Percentiles rank a stretch among this genome's conserved stretches.
These are phyloP conservation scores for Pichia insulana DNA, from an alignment of 805 yeast genomes.

Conservation along the genomic window DNA sequence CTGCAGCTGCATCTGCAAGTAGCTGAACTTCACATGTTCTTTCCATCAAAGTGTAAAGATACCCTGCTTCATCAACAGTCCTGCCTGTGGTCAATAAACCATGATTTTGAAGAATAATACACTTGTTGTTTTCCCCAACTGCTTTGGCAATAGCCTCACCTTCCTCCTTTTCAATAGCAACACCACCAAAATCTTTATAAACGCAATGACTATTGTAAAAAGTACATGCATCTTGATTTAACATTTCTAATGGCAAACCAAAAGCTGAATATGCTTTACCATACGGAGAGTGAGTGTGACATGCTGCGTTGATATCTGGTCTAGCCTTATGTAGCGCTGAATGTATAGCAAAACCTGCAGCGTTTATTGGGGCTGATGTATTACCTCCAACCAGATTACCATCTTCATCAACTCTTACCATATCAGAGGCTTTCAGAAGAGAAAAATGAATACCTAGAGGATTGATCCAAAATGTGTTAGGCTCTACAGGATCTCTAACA, in stretches of 20 bases:
- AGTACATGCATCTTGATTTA: conserved; percentile 68
- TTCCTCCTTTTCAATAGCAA: conserved; percentile 59
- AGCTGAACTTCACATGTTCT: conserved; percentile 58
- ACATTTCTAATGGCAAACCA: conserved; percentile 64
- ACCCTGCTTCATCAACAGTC: conserved; percentile 71
- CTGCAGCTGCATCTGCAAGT: conserved; percentile 44
- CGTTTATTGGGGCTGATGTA: conserved; percentile 39
- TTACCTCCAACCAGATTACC: conserved; percentile 57
- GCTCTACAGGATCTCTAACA: conserved; percentile 73
- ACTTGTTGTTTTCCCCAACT: conserved; percentile 47
- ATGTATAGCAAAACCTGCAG: conserved; percentile 66
- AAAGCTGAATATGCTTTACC: conserved; percentile 62
- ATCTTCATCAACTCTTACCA: conserved; percentile 55
- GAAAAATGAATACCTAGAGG: conserved; percentile 77
- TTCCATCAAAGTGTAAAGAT: conserved; percentile 55
- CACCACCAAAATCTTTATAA: conserved; percentile 67
- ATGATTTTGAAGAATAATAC: conserved; percentile 57
- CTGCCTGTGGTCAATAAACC: conserved; percentile 63
- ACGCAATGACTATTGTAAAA: conserved; percentile 62
- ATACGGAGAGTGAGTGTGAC: conserved; percentile 58
- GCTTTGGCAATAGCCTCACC: conserved; percentile 55
- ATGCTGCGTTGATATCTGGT: conserved; percentile 65
- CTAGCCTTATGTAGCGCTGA: conserved; percentile 59
- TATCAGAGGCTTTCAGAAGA: conserved; percentile 47
- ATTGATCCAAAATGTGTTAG: conserved; percentile 82